Conservation (phyloP, 257 asterid species). For the Capsicum pubescens region DNA sequence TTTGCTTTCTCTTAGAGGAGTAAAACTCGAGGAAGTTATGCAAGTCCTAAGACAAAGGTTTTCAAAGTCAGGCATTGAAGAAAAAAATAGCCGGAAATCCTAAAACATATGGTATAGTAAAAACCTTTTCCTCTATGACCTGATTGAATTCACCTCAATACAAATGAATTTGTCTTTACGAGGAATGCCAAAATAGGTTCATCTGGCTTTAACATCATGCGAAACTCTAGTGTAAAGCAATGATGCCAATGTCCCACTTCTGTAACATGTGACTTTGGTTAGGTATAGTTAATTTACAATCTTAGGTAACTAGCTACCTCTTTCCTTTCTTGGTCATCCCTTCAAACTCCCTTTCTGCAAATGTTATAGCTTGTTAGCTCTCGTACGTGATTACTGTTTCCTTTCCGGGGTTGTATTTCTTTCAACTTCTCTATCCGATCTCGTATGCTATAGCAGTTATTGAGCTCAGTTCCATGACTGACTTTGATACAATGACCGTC, state of each 20-base stretch:
- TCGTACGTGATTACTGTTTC: not conserved
- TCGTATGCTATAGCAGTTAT: not conserved
- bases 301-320: not conserved
- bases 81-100: slow-evolving; percentile 64
- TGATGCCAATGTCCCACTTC: not conserved
- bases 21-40: slow-evolving; percentile 74
- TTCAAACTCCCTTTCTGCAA: not conserved
- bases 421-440: not conserved
- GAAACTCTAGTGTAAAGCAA: not conserved
- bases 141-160: not conserved
- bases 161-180: not conserved
- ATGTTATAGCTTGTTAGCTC: not conserved
- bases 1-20: slow-evolving; percentile 67
- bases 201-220: not conserved
- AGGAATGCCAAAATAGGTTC: slow-evolving; percentile 10
- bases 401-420: not conserved
- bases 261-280: not conserved
- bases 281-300: not conserved
- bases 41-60: slow-evolving; percentile 74
- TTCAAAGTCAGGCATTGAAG: slow-evolving; percentile 81
- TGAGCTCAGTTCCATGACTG: not conserved
- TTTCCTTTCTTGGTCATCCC: not conserved
- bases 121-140: not conserved
- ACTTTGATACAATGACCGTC: not conserved
- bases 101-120: slow-evolving; percentile 27